Base-by-base conservation (phyloP, 108 stramenopile genomes). In the Cylindrotheca fusiformis region DNA sequence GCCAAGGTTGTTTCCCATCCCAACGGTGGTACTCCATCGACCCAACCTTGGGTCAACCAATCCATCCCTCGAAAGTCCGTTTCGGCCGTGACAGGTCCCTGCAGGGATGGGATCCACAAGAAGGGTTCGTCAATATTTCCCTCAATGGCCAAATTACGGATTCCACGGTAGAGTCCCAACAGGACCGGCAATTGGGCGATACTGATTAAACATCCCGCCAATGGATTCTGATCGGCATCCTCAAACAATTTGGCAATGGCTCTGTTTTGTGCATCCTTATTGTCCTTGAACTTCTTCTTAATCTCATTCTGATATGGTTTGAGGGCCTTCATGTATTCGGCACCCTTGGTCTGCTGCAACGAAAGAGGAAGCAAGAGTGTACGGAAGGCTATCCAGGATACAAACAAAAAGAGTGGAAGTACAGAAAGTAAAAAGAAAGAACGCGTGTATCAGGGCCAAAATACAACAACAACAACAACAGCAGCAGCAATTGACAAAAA, bases 1-100 rank as follows among this genome's bases (percentile, higher is more conserved):
- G 87, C 78, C 44, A 96, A 54, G 5, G 95, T 95, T 53, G 93
- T 88, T 60, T 96, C 93, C 95, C 95, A 97, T 32, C 95, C 97
- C 61, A 96, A 63, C 17, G 77, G 52, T 14, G 95, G 90, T 18
- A 63, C 72, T 0, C 83, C 81, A 63, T 86, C 82, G 17, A 25
- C 27, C 87, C 90, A 90, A 1, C 76, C 77, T 47, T 85, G 52
- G 21, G 77, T 79, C 47, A 95, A 61, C 95, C 95, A 95, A 50
- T 93, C 81, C 78, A 87, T 75, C 25, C 90, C 91, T 29, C 87
- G 78, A 65, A 75, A 86, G 57, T 86, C 80, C 21, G 74, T 76
- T 48, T 76, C 76, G 22, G 85, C 90, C 31, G 86, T 79, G 17
- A 93, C 91, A 1, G 97, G 97, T 4, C 97, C 97, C 71, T 98